Conservation (phyloP, 1,284 basidiomycete species). For the Stygiomarasmius scandens region DNA sequence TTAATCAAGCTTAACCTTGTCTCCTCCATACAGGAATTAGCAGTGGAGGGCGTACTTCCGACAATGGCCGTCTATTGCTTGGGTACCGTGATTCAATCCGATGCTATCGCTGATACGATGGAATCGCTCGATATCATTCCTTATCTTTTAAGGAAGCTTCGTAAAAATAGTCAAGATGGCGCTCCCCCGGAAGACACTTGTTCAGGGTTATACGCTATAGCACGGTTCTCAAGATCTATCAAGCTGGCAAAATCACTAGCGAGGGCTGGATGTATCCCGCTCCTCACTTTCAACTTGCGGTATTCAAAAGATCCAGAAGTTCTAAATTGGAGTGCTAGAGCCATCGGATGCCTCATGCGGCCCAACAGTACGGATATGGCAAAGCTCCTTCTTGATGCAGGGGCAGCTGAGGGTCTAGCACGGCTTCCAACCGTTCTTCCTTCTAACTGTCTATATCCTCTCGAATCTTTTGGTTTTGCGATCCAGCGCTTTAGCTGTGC, state of each 20-base stretch:
- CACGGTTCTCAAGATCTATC: slow-evolving; percentile 27
- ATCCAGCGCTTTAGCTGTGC: slow-evolving; percentile 27
- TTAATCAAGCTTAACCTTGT: slow-evolving; percentile 27
- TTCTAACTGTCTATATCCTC: slow-evolving; percentile 17
- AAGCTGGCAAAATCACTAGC: slow-evolving; percentile 26
- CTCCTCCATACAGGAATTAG: slow-evolving; percentile 19
- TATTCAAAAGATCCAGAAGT: slow-evolving; percentile 23
- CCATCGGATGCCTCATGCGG: slow-evolving; percentile 29
- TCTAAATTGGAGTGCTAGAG: slow-evolving; percentile 25
- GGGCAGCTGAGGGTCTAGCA: slow-evolving; percentile 26
- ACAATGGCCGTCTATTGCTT: slow-evolving; percentile 27
- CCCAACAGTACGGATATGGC: slow-evolving; percentile 29
- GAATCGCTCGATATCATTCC: slow-evolving; percentile 11
- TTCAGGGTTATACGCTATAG: slow-evolving; percentile 25
- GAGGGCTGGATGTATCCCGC: slow-evolving; percentile 22
- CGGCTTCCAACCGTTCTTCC: slow-evolving; percentile 27
- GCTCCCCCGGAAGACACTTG: slow-evolving; percentile 12
- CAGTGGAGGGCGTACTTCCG: slow-evolving; percentile 17
- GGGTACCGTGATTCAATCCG: slow-evolving; percentile 24
- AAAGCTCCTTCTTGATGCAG: slow-evolving; percentile 25
- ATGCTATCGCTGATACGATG: slow-evolving; percentile 25
- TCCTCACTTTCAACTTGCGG: slow-evolving; percentile 21
- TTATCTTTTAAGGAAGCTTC: slow-evolving; percentile 5
- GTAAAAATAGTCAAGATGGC: not conserved
- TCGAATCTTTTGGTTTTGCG: slow-evolving; percentile 27